phyloP scores from a whole-genome alignment of 352 stramenopile species.

The Phytophthora meadii region DNA sequence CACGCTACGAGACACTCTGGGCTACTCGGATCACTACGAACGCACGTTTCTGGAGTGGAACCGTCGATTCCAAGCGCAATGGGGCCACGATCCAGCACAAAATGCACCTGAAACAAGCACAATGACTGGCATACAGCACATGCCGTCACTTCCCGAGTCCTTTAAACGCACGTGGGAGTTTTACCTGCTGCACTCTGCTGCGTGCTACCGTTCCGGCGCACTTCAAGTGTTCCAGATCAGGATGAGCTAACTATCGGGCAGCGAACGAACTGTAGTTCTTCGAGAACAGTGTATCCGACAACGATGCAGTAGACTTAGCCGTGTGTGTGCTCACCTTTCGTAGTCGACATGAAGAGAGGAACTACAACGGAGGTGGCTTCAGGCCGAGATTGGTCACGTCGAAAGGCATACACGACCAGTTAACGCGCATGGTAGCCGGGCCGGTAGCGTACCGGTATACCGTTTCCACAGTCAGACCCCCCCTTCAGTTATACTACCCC shows the following conservation, averaged over 20 bases:
- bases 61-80: conserved; percentile 73
- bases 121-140: conserved; percentile 9
- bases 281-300: too few species aligned
- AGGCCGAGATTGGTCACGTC: too few species aligned
- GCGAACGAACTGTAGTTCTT: too few species aligned
- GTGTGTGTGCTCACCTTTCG: too few species aligned
- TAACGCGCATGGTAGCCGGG: too few species aligned
- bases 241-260: conserved; percentile 36
- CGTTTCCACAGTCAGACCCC: too few species aligned
- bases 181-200: conserved; percentile 88
- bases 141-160: conserved; percentile 64
- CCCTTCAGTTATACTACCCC: too few species aligned
- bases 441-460: too few species aligned
- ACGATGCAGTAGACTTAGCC: too few species aligned
- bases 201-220: conserved; percentile 77
- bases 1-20: conserved; percentile 64
- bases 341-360: too few species aligned
- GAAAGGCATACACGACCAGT: too few species aligned
- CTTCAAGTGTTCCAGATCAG: conserved; percentile 78
- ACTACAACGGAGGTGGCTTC: too few species aligned
- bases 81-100: conserved; percentile 34
- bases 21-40: conserved; percentile 85
- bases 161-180: conserved; percentile 91
- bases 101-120: conserved; percentile 5
- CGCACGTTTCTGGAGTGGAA: conserved; percentile 88